phyloP scores from a whole-genome alignment of 371 early-diverging fungal genomes.

The Zychaea mexicana region DNA sequence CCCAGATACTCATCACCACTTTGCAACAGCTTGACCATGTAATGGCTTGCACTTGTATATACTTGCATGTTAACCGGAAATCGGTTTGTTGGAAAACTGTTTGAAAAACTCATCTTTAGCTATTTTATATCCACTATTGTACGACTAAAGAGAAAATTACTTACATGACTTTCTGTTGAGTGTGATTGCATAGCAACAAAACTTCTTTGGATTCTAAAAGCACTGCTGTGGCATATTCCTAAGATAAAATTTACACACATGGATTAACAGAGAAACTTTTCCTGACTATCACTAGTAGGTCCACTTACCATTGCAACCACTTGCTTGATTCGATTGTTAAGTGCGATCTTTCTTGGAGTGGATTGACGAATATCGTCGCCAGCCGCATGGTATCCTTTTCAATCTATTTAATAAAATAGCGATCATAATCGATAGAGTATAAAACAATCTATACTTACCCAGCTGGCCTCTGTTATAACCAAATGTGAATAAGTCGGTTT shows the following conservation, averaged over 20 bases:
- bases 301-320: constrained; percentile 51
- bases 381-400: constrained; percentile 50
- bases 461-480: constrained; percentile 79
- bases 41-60: constrained; percentile 17
- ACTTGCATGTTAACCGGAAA: constrained; percentile 49
- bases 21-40: constrained; percentile 29
- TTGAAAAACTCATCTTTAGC: background rate
- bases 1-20: constrained; percentile 54
- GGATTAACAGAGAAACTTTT: background rate
- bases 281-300: background rate
- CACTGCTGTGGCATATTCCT: constrained; percentile 59
- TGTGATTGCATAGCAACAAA: constrained; percentile 47
- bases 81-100: constrained; percentile 39
- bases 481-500: constrained; percentile 67
- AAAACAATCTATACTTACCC: constrained; percentile 31
- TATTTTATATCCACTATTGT: background rate
- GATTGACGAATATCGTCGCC: constrained; percentile 43
- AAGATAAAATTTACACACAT: background rate
- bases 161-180: constrained; percentile 49
- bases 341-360: constrained; percentile 54
- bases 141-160: constrained; percentile 4
- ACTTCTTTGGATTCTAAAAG: constrained; percentile 49
- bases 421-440: background rate
- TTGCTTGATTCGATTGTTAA: constrained; percentile 46
- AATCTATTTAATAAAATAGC: background rate